These are phyloP conservation scores for Nitzschia sp. DNA, from an alignment of 108 stramenopile genomes.

Conservation along the genomic window DNA sequence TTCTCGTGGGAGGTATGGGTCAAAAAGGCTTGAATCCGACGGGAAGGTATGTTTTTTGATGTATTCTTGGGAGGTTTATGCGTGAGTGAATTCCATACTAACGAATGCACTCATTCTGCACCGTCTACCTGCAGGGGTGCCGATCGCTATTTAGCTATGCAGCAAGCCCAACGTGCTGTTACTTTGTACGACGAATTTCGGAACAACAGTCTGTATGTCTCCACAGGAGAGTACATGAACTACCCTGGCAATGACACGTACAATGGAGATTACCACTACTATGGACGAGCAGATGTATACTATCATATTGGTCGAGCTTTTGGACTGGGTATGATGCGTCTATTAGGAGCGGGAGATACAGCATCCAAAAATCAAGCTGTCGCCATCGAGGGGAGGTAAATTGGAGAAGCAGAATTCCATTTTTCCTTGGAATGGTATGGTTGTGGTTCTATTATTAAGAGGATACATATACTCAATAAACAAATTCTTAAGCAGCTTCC, in stretches of 20 bases:
- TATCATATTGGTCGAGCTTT: conserved; percentile 36
- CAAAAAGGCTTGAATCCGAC: conserved; percentile 16
- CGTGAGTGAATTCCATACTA: too few species aligned
- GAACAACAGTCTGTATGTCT: conserved; percentile 23
- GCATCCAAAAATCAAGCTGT: neutral
- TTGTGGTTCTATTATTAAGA: neutral
- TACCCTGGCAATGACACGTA: conserved; percentile 25
- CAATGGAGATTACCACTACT: conserved; percentile 30
- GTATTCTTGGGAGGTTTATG: too few species aligned
- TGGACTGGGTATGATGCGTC: conserved; percentile 26
- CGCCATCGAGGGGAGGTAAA: neutral
- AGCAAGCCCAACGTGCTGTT: conserved; percentile 10
- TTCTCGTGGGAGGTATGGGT: conserved; percentile 36
- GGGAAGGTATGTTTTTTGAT: conserved; percentile 1
- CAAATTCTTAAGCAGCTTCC: conserved; percentile 18
- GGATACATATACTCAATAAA: neutral
- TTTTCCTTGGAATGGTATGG: neutral
- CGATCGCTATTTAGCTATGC: conserved; percentile 12
- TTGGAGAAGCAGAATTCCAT: neutral
- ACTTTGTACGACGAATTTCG: conserved; percentile 27
- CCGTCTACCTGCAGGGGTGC: neutral
- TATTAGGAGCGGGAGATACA: conserved; percentile 3
- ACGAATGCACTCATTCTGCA: neutral
- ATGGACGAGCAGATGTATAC: conserved; percentile 32
- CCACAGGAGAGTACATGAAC: conserved; percentile 21